Percentiles rank a stretch among this genome's conserved stretches.
phyloP scores from a whole-genome alignment of 1,139 yeast genomes.

The Yamadazyma taylorii region DNA sequence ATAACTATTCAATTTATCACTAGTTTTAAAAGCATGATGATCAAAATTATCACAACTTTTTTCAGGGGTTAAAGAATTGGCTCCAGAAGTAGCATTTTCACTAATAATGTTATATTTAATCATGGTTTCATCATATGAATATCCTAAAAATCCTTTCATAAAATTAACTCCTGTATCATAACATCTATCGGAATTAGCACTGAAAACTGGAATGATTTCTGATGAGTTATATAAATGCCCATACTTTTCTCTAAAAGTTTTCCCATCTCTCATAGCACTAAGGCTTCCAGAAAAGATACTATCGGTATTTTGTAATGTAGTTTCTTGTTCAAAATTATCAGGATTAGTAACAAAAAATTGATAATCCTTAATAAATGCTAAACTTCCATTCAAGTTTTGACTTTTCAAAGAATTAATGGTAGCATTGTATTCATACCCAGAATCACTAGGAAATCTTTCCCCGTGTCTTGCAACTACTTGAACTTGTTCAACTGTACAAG shows the following conservation, averaged over 20 bases:
- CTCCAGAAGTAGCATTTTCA: constrained; percentile 30
- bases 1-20: constrained; percentile 19
- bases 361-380: constrained; percentile 34
- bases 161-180: constrained; percentile 32
- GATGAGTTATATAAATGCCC: constrained; percentile 24
- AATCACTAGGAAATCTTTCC: constrained; percentile 58
- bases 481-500: constrained; percentile 63
- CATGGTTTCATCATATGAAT: constrained; percentile 20
- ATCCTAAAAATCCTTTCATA: constrained; percentile 35
- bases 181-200: constrained; percentile 33
- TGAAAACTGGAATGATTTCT: constrained; percentile 30
- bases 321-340: constrained; percentile 30
- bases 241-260: constrained; percentile 34
- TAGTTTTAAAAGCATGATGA: not conserved
- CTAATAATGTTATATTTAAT: constrained; percentile 24
- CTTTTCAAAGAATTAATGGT: constrained; percentile 14
- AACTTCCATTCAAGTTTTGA: constrained; percentile 26
- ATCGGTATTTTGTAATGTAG: constrained; percentile 27
- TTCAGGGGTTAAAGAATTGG: constrained; percentile 38
- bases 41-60: constrained; percentile 21
- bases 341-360: constrained; percentile 30
- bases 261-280: constrained; percentile 36
- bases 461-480: constrained; percentile 68
- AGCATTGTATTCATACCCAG: constrained; percentile 26
- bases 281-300: constrained; percentile 32